A percentile compares a stretch with the other conserved stretches of the same genome.
phyloP scores from a whole-genome alignment of 768 basidiomycete species.

The Lactifluus volemus region DNA sequence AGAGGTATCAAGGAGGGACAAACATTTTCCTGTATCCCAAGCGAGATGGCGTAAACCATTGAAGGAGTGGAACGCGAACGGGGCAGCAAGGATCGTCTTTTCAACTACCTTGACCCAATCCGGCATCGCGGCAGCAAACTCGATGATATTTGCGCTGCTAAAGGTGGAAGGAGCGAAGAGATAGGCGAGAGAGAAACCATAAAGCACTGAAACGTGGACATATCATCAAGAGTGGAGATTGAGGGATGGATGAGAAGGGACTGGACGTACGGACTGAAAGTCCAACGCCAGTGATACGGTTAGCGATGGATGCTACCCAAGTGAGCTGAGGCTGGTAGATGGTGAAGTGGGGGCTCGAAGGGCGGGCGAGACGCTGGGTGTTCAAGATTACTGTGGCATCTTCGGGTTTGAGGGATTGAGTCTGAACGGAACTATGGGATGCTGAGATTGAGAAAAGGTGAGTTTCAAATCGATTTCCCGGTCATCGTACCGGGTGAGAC shows the following conservation, averaged over 20 bases:
- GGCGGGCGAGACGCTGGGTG: constrained; percentile 79
- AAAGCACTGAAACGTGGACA: constrained; percentile 50
- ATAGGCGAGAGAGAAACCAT: constrained; percentile 82
- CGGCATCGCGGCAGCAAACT: constrained; percentile 61
- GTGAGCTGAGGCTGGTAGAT: constrained; percentile 96
- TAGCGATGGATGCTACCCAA: constrained; percentile 77
- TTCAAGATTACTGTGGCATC: constrained; percentile 63
- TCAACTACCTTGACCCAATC: constrained; percentile 65
- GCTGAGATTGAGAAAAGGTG: neutral
- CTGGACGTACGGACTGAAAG: constrained; percentile 62
- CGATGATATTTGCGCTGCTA: constrained; percentile 69
- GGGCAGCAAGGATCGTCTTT: constrained; percentile 73
- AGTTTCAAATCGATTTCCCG: neutral
- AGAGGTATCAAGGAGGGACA: constrained; percentile 28
- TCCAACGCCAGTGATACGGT: constrained; percentile 78
- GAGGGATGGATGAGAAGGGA: neutral
- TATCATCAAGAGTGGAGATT: neutral
- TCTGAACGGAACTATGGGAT: constrained; percentile 44
- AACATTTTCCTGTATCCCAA: constrained; percentile 89
- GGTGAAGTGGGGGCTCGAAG: constrained; percentile 89
- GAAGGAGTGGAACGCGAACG: constrained; percentile 85
- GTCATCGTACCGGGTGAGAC: constrained; percentile 19
- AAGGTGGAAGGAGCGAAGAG: constrained; percentile 74
- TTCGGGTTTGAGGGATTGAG: constrained; percentile 54
- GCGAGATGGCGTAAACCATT: constrained; percentile 86